Conservation (phyloP, 2,329 filamentous ascomycete genomes). For the Apiospora malaysiana region DNA sequence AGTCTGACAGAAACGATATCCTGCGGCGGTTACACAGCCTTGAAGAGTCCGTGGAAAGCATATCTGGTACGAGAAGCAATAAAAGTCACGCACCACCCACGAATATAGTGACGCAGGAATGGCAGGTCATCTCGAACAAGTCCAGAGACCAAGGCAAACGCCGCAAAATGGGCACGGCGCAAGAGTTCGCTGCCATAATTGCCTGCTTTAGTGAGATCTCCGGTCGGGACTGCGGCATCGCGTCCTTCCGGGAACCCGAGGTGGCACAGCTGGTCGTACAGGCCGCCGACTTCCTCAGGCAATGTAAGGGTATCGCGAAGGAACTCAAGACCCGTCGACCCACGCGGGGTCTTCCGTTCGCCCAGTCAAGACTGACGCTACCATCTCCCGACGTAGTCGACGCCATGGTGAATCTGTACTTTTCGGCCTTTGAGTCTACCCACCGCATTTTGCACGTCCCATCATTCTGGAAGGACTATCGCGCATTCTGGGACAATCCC, state of each 20-base stretch:
- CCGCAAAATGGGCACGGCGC: constrained; percentile 38
- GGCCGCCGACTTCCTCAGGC: constrained; percentile 37
- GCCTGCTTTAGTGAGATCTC: constrained; percentile 36
- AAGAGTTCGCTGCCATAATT: constrained; percentile 40
- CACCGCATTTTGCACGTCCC: constrained; percentile 60
- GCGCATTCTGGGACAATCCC: constrained; percentile 49
- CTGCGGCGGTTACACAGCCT: neutral
- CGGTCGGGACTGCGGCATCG: constrained; percentile 27
- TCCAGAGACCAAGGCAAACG: constrained; percentile 42
- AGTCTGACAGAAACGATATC: neutral
- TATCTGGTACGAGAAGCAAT: neutral
- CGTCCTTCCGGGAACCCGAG: constrained; percentile 32
- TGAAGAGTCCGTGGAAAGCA: neutral
- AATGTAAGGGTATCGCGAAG: constrained; percentile 42
- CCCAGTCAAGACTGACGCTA: constrained; percentile 32
- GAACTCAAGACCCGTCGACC: constrained; percentile 42
- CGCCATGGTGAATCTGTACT: constrained; percentile 51
- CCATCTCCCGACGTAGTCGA: constrained; percentile 45
- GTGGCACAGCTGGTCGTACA: constrained; percentile 33
- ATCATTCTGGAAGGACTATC: constrained; percentile 57
- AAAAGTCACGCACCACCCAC: neutral
- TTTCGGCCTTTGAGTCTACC: constrained; percentile 54
- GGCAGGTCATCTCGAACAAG: constrained; percentile 38
- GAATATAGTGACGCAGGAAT: neutral
- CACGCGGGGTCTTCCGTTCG: constrained; percentile 35